Base-by-base conservation (phyloP, 768 basidiomycete genomes). In the Leccinellum albellum region DNA sequence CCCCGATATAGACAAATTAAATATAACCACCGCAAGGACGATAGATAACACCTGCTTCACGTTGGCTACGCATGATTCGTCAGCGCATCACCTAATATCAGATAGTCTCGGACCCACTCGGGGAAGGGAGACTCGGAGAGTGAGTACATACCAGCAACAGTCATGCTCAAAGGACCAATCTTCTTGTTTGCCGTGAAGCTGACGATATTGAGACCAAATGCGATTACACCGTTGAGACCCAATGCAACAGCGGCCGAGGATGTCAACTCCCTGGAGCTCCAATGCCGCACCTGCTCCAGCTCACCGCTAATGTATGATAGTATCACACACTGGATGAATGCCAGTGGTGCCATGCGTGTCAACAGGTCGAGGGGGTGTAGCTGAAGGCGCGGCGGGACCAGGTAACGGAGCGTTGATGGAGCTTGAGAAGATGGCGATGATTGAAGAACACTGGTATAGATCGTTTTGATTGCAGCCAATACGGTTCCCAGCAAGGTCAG, bases 181-280 rank as follows among this genome's bases (percentile, higher is more conserved):
- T 89, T 86, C 72, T 88, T 87, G 75, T 98, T 99, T n/a, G 97
- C 91, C 40, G 90, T 91, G 67, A 99, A 97, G 69, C 89, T 91
- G 55, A 97, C 91, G 3, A 98, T 85, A 64, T 98, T 99, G 51
- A 99, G 77, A 14, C 85, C 88, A 66, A 97, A 98, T 4, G 97
- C 97, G 65, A 98, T 85, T 14, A 78, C 68, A 0, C 94, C 96
- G 64, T 98, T 99, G 33, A 88, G 65, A 5, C 84, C 61, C 46
- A 98, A 72, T 6, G 86, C 82, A 2, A 79, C 57, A 2, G 81
- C 74, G 57, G 79, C 82, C 51, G 66, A 62, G 26, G 60, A 60
- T 10, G 68, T 70, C 70, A 75, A 60, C 33, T 80, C 78, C 31
- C 69, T 75, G 21, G 71, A 70, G 45, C 77, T 77, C 66, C 77